phyloP scores from a whole-genome alignment of 176 grass and related monocot genomes.

The Alloteropsis semialata region DNA sequence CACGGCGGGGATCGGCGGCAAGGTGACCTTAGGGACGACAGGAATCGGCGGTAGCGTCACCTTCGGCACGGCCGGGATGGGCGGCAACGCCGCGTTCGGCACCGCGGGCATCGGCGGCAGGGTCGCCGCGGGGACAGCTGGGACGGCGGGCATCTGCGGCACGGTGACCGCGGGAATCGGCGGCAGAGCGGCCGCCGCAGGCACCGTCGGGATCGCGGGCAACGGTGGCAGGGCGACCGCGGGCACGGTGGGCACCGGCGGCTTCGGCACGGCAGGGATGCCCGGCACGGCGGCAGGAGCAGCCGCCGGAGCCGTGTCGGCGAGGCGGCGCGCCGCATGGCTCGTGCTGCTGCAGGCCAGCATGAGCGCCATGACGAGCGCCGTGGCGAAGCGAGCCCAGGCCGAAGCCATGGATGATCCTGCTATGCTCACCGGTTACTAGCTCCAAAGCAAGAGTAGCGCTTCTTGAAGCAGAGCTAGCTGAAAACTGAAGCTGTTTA shows the following conservation, averaged over 20 bases:
- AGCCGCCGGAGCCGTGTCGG: conserved; percentile 5
- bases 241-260: background rate
- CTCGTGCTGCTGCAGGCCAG: background rate
- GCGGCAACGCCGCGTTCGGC: background rate
- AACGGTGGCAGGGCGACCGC: background rate
- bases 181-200: background rate
- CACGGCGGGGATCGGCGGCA: background rate
- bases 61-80: background rate
- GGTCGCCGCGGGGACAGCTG: background rate
- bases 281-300: background rate
- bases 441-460: background rate
- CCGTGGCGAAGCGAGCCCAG: background rate
- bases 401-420: background rate
- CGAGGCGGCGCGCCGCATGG: conserved; percentile 16
- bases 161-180: background rate
- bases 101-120: background rate
- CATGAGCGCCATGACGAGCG: conserved; percentile 8
- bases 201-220: background rate
- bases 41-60: background rate
- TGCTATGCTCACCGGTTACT: background rate
- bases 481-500: background rate
- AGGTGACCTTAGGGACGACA: background rate
- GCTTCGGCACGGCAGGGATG: background rate
- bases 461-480: too few relatives aligned
- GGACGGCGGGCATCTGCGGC: background rate